phyloP scores from a whole-genome alignment of 116 monocot genomes.

The Iris pallida region DNA sequence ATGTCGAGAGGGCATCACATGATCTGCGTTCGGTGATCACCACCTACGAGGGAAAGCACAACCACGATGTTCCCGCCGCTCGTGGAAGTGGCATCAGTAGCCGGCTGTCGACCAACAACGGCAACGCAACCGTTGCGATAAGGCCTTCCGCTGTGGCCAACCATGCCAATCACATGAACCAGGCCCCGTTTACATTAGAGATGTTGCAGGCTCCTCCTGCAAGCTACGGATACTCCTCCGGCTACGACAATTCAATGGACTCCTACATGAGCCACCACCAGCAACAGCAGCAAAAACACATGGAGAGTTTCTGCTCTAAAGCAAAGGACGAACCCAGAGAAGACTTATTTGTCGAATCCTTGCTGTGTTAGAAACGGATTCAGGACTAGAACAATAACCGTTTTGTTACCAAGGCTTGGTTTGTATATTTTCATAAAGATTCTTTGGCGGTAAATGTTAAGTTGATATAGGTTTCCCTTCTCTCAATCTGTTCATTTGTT shows the following conservation, averaged over 20 bases:
- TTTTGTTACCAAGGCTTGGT: neutral
- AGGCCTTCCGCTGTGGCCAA: slow-evolving; percentile 36
- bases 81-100: slow-evolving; percentile 47
- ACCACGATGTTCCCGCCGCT: slow-evolving; percentile 69
- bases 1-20: slow-evolving; percentile 62
- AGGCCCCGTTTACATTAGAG: slow-evolving; percentile 39
- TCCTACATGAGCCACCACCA: slow-evolving; percentile 16
- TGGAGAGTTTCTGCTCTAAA: slow-evolving; percentile 20
- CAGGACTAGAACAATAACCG: neutral
- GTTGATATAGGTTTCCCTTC: neutral
- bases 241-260: slow-evolving; percentile 20
- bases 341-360: slow-evolving; percentile 49
- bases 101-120: neutral
- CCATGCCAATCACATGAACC: slow-evolving; percentile 2
- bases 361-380: slow-evolving; percentile 21
- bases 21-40: slow-evolving; percentile 59
- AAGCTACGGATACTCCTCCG: slow-evolving; percentile 13
- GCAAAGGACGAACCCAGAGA: slow-evolving; percentile 71
- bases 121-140: slow-evolving; percentile 24
- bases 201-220: slow-evolving; percentile 32
- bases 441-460: neutral
- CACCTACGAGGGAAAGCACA: slow-evolving; percentile 74
- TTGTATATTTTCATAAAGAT: neutral
- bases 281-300: slow-evolving; percentile 23
- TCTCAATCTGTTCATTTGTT: no score